Evolutionary conservation across 78 protist genomes (phyloP).

Genomic region (Bodo saltans): DNA sequence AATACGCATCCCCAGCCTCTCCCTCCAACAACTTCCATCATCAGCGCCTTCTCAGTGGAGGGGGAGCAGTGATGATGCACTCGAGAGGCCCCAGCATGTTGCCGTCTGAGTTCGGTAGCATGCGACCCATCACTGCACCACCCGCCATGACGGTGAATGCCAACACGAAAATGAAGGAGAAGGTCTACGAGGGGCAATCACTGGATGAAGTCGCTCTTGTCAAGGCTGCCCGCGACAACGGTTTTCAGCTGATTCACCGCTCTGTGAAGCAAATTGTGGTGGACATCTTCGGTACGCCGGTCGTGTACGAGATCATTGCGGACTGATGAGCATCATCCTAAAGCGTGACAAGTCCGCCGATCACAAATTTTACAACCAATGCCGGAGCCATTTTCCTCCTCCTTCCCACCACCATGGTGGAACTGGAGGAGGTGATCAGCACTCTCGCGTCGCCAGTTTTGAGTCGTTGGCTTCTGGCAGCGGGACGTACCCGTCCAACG

Average conservation of each 20-base stretch:
- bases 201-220: slow-evolving; percentile 68
- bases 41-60: too few species aligned
- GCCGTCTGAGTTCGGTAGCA: too few species aligned
- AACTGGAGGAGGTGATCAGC: too few species aligned
- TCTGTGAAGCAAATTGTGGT: not conserved
- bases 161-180: not conserved
- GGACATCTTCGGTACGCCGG: slow-evolving; percentile 30
- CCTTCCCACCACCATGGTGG: too few species aligned
- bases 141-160: not conserved
- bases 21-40: too few species aligned
- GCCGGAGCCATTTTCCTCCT: too few species aligned
- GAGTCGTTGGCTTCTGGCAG: too few species aligned
- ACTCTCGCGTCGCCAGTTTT: too few species aligned
- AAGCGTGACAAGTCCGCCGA: slow-evolving; percentile 76
- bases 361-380: too few species aligned
- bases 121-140: not conserved
- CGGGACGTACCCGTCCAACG: too few species aligned
- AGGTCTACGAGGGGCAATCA: slow-evolving; percentile 13
- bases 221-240: slow-evolving; percentile 30
- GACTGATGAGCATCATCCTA: slow-evolving; percentile 33
- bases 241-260: slow-evolving; percentile 16
- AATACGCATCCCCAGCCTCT: too few species aligned
- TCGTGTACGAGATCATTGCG: not conserved
- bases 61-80: too few species aligned
- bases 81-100: slow-evolving; percentile 3